phyloP scores from a whole-genome alignment of 1,139 yeast genomes.

The Hansenula lynferdii region DNA sequence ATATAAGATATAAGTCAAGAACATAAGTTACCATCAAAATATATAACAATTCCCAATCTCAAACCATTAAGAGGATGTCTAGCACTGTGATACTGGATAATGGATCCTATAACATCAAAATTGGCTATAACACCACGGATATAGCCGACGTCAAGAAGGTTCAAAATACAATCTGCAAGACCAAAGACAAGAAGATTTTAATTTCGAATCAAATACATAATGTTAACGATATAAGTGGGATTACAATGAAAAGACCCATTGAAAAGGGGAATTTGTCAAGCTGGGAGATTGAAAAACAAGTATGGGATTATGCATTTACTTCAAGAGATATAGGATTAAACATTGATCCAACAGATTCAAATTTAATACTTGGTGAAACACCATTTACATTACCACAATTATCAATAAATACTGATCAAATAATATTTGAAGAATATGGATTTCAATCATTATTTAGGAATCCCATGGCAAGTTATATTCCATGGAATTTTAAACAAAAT shows the following conservation, averaged over 20 bases:
- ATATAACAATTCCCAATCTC: background rate
- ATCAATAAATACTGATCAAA: conserved; percentile 84
- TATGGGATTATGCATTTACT: conserved; percentile 80
- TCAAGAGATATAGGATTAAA: conserved; percentile 28
- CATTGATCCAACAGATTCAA: conserved; percentile 28
- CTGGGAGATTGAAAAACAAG: conserved; percentile 90
- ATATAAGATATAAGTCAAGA: too few relatives aligned
- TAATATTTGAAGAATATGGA: conserved; percentile 91
- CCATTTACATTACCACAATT: conserved; percentile 81
- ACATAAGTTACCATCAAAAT: too few relatives aligned
- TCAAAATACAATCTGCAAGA: conserved; percentile 67
- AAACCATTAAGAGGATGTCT: background rate
- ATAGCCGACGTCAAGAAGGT: conserved; percentile 40
- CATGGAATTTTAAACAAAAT: conserved; percentile 46
- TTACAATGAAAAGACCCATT: conserved; percentile 73
- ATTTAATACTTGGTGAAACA: conserved; percentile 47
- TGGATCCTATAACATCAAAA: conserved; percentile 81
- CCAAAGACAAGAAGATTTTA: conserved; percentile 70
- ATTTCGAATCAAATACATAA: conserved; percentile 66
- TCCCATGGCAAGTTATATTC: conserved; percentile 63
- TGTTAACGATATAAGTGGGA: conserved; percentile 71
- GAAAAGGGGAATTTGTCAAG: conserved; percentile 86
- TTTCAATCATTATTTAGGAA: conserved; percentile 47
- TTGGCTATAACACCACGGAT: conserved; percentile 49
- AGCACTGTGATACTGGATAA: conserved; percentile 61